These are phyloP conservation scores for Neofusicoccum kwambonambiense DNA, from an alignment of 2,329 filamentous ascomycete genomes.

Conservation along the genomic window DNA sequence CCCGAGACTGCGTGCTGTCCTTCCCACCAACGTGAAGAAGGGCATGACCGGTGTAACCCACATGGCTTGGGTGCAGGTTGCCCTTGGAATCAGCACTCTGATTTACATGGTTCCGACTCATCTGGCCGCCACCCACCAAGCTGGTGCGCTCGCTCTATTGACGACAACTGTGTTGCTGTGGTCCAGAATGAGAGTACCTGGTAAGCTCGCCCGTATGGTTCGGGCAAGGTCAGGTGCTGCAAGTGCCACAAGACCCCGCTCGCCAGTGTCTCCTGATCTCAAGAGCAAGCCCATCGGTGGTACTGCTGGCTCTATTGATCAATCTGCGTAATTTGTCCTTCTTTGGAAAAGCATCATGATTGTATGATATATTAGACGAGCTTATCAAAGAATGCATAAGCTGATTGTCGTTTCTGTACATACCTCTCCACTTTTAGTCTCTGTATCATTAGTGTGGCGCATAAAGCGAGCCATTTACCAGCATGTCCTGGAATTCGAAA, in stretches of 20 bases:
- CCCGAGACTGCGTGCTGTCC: constrained; percentile 57
- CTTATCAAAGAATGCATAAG: neutral
- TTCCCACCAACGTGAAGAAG: constrained; percentile 63
- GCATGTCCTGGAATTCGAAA: neutral
- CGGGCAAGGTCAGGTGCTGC: neutral
- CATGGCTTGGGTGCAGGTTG: constrained; percentile 76
- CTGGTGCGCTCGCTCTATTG: constrained; percentile 79
- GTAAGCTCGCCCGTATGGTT: neutral
- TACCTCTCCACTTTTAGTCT: neutral
- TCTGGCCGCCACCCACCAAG: constrained; percentile 88
- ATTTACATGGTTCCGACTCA: constrained; percentile 91
- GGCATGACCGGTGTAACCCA: constrained; percentile 79
- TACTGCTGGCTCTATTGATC: neutral
- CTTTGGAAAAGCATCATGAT: neutral
- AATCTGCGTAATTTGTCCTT: neutral
- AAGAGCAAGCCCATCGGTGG: constrained; percentile 2
- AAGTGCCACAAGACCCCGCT: neutral
- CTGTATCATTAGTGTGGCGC: neutral
- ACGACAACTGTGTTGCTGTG: constrained; percentile 44
- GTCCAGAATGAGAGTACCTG: constrained; percentile 2
- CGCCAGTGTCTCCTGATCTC: neutral
- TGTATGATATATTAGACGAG: neutral
- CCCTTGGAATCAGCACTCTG: constrained; percentile 84
- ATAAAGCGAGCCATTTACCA: neutral
- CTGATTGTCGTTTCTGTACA: neutral